Conservation (phyloP, 345 rosid species). For the Lumnitzera racemosa region DNA sequence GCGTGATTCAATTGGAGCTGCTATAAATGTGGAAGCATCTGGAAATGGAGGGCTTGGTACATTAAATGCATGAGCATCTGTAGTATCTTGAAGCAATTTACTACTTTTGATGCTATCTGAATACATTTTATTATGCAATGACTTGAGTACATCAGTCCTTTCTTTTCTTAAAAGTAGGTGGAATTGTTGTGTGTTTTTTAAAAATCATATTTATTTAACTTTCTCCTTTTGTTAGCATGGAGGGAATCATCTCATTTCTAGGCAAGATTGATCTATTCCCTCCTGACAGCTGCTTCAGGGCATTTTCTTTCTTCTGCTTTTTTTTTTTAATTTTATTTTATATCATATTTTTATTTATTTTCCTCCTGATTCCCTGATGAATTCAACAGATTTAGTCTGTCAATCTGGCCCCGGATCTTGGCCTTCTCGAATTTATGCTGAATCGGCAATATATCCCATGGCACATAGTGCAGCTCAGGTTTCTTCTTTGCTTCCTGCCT, state of each 20-base stretch:
- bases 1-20: constrained; percentile 84
- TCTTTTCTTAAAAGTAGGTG: no score
- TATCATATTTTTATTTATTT: neutral
- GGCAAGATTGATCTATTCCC: neutral
- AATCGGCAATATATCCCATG: constrained; percentile 86
- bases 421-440: constrained; percentile 80
- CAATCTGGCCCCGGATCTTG: constrained; percentile 97
- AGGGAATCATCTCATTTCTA: neutral
- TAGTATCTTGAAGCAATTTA: no score
- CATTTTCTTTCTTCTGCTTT: no score
- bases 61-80: constrained; percentile 5
- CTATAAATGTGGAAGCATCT: constrained; percentile 92
- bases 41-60: constrained; percentile 93
- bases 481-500: constrained; percentile 12
- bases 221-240: neutral
- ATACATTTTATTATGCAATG: no score
- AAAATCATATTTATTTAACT: neutral
- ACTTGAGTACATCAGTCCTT: no score
- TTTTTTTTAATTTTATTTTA: no score
- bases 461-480: constrained; percentile 99
- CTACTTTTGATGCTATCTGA: no score
- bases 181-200: no score
- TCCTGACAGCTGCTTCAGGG: neutral
- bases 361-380: constrained; percentile 4
- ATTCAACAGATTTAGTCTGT: constrained; percentile 77